Evolutionary conservation across 1,284 basidiomycete genomes (phyloP), one percentile per base, ranked within the genome.

Genomic region (Schizopora paradoxa): DNA sequence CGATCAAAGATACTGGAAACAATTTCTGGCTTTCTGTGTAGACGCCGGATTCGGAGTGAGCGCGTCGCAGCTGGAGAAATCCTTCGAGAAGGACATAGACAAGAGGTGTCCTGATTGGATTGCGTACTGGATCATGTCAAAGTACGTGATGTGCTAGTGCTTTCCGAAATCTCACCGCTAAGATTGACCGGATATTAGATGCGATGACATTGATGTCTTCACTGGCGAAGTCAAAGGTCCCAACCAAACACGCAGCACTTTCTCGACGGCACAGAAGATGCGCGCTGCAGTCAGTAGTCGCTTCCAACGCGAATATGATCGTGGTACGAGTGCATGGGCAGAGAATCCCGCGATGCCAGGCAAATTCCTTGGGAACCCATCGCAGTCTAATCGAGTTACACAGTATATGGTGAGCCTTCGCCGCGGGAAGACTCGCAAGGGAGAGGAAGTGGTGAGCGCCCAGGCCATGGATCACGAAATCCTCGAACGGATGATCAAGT

Each of bases 341-440:
- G 50, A 56, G 42, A 48, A 51, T 26, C 25, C 48, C 7, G 29
- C 43, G 2, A 22, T 38, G 0, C 45, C 50, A 4, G 54, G 55
- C 1, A 44, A 36, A 19, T 56, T 19, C 16, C 39, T 27, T 4
- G 32, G 33, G 14, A 45, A 60, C 35, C 58, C 58, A n/a, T 59
- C 56, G 0, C 26, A 58, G 4, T 58, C 56, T 0, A 19, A 44
- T 1, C 23, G 33, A 0, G 53, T 60, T 2, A 52, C 52, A 2
- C 50, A 58, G 41, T 60, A 60, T 41, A 60, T 60, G 58, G 44
- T 59, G 7, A 58, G 56, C 32, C 47, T 60, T 14, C 49, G 51
- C 8, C 49, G 44, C 5, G 8, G 43, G n/a, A 47, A 47, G 46
- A 42, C 37, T 14, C 2, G 33, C 21, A 16, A n/a, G 2, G 57